Percentiles rank a stretch among this genome's conserved stretches.
phyloP scores from a whole-genome alignment of 2,329 filamentous ascomycete species.

The Phialophora chinensis region DNA sequence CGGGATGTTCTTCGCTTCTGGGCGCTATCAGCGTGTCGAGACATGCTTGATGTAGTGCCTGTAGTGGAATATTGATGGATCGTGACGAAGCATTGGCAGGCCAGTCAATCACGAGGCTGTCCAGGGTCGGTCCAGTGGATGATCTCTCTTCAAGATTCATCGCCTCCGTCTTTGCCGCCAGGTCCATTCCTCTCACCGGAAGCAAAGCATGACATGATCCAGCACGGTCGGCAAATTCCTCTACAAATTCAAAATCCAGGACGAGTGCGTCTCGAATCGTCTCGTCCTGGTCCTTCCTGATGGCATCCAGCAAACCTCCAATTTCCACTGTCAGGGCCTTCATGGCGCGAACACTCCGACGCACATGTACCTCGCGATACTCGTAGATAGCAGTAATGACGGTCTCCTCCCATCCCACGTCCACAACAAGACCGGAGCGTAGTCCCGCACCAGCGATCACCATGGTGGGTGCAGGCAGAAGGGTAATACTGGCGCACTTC shows the following conservation, averaged over 20 bases:
- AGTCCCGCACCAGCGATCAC: conserved; percentile 78
- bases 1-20: conserved; percentile 65
- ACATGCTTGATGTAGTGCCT: conserved; percentile 72
- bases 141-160: conserved; percentile 20
- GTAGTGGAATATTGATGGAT: conserved; percentile 66
- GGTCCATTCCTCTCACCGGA: conserved; percentile 11
- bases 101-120: conserved; percentile 35
- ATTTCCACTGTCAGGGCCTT: conserved; percentile 73
- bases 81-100: conserved; percentile 31
- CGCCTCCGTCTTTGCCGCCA: conserved; percentile 13
- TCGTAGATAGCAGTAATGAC: conserved; percentile 86
- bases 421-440: conserved; percentile 82
- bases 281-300: conserved; percentile 30
- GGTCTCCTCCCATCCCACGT: conserved; percentile 93
- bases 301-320: conserved; percentile 48
- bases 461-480: conserved; percentile 79
- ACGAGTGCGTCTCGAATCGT: conserved; percentile 23
- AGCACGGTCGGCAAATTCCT: conserved; percentile 38
- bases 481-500: conserved; percentile 77
- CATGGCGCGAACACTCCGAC: conserved; percentile 74
- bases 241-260: conserved; percentile 42
- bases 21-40: conserved; percentile 75
- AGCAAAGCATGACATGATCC: conserved; percentile 30
- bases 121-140: neutral
- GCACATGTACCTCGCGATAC: conserved; percentile 77